Base-by-base conservation (phyloP, 192 early-diverging fungal genomes). In the Podila minutissima region DNA sequence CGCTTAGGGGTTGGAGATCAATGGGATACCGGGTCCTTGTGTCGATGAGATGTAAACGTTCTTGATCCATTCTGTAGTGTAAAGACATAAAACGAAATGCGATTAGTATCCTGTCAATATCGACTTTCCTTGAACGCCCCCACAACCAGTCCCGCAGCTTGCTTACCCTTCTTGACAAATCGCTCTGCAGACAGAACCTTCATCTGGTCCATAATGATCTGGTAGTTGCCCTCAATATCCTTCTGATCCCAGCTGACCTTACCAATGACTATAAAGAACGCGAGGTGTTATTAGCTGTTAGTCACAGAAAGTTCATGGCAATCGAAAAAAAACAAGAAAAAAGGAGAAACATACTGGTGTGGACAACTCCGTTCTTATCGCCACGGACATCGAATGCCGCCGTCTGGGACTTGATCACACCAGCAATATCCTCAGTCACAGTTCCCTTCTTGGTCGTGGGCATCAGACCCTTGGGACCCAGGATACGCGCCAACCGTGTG, bases 401-500 rank as follows among this genome's bases (percentile, higher is more conserved):
- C 62, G 89, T 89, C 33, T 95, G 83, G 48, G 82, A 87, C 51
- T 62, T 82, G 29, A 97, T 91, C 26, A 89, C 86, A 8, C 81
- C 85, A 0, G 86, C 72, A 41, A 98, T 88, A 70, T 94, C 94
- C 61, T 91, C 89, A 1, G 94, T 94, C 4, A 96, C 95, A 24
- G 95, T 97, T 58, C 93, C 93, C 74, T 92, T 93, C 59, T 93
- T 94, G 28, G 89, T 84, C 5, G 92, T 97, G 28, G 97, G 97
- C 97, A 99, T 98, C 67, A 99, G 85, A n/a, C 95, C 95, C 78
- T 95, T 95, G 31, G 97, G 97, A 69, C 97, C 97, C 72, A 99
- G 82, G 31, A 96, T 78, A 59, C 92, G 90, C 8, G 96, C 97
- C 79, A 99, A 92, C 76, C 92, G 94, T 41, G 95, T 88, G 38